phyloP scores from a whole-genome alignment of 345 rosid species.

The Corymbia maculata region DNA sequence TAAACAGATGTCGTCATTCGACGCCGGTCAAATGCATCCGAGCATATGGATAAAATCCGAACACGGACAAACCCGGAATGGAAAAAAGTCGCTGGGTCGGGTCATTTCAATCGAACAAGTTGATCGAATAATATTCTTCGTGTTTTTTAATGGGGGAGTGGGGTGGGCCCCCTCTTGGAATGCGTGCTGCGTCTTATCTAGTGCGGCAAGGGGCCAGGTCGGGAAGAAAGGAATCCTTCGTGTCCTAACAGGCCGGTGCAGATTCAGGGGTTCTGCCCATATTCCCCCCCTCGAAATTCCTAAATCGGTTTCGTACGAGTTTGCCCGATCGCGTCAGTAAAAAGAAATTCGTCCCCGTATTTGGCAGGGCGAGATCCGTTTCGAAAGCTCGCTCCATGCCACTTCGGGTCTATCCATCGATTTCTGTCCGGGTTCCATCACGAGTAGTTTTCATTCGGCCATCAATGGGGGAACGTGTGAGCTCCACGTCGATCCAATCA shows the following conservation, averaged over 20 bases:
- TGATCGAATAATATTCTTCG: neutral
- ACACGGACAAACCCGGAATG: neutral
- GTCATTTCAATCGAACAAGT: neutral
- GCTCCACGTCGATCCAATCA: too few species aligned
- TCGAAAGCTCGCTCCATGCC: neutral
- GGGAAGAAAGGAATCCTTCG: neutral
- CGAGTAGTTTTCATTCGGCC: too few species aligned
- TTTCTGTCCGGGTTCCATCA: neutral
- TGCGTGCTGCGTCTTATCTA: neutral
- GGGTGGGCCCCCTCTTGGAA: neutral
- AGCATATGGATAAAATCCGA: neutral
- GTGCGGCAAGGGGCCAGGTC: neutral
- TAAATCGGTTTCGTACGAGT: neutral
- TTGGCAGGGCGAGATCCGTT: fast-evolving
- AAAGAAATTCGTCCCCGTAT: neutral
- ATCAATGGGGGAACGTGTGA: too few species aligned
- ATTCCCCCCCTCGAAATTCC: too few species aligned
- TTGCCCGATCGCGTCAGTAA: neutral
- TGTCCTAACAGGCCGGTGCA: neutral
- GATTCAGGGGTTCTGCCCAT: too few species aligned
- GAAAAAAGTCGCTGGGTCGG: neutral
- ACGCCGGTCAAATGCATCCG: neutral
- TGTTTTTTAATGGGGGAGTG: too few species aligned
- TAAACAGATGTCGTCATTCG: neutral
- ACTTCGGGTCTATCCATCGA: neutral